A percentile compares a stretch with the other conserved stretches of the same genome.
Conservation (phyloP, 164 flowering plant genomes). For the Stephania japonica region DNA sequence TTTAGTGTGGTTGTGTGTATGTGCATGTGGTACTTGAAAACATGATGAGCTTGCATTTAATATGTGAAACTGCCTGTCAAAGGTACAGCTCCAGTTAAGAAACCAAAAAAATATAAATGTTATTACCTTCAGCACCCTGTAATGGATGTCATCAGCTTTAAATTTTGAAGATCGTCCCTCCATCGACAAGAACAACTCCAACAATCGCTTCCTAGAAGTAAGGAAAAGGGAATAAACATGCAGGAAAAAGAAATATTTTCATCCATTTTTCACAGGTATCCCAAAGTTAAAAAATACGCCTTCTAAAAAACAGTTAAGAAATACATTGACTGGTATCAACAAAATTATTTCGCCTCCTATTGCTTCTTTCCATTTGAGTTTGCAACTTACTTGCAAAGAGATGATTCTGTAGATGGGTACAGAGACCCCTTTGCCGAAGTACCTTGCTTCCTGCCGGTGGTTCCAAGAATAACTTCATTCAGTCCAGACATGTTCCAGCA, state of each 20-base stretch:
- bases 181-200: conserved; percentile 49
- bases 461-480: conserved; percentile 97
- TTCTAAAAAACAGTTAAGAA: too few species aligned
- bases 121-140: conserved; percentile 68
- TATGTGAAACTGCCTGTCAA: too few species aligned
- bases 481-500: conserved; percentile 81
- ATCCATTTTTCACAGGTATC: neutral
- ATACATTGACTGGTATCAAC: too few species aligned
- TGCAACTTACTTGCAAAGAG: conserved; percentile 73
- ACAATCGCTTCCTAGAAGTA: conserved; percentile 49
- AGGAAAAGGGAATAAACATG: conserved; percentile 3
- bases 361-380: neutral
- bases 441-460: conserved; percentile 98
- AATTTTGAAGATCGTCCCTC: conserved; percentile 14
- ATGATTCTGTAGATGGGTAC: conserved; percentile 71
- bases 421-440: conserved; percentile 81
- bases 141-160: conserved; percentile 29
- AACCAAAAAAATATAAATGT: neutral
- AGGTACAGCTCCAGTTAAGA: neutral
- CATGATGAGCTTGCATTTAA: too few species aligned
- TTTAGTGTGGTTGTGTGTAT: too few species aligned
- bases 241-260: neutral
- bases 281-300: neutral
- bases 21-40: neutral
- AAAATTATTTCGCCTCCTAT: too few species aligned